Percentiles rank a stretch among this genome's conserved stretches.
Evolutionary conservation across 1,139 yeast species (phyloP).

Genomic region (Pichia sp.): DNA sequence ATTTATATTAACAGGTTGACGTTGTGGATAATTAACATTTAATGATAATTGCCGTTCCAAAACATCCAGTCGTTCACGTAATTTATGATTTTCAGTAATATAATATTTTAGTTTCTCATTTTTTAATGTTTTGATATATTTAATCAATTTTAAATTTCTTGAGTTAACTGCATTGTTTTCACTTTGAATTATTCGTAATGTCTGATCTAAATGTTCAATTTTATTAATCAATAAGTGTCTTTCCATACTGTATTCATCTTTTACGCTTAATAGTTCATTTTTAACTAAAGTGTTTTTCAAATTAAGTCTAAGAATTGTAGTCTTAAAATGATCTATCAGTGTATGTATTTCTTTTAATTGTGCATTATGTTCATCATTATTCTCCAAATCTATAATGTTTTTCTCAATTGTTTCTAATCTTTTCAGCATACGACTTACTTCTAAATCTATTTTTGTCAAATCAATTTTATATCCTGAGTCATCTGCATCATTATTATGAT

Average conservation of each 20-base stretch:
- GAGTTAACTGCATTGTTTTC: conserved; percentile 27
- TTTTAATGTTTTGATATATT: conserved; percentile 27
- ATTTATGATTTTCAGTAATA: conserved; percentile 24
- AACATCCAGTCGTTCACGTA: conserved; percentile 16
- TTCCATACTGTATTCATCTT: conserved; percentile 27
- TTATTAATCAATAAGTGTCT: conserved; percentile 23
- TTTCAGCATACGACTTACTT: background rate
- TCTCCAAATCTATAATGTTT: too few species aligned
- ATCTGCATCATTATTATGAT: background rate
- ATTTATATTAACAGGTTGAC: too few species aligned
- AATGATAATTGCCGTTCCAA: conserved; percentile 1
- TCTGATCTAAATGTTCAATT: conserved; percentile 24
- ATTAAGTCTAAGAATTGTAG: conserved; percentile 25
- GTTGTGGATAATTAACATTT: too few species aligned
- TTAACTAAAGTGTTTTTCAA: conserved; percentile 26
- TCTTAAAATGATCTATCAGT: conserved; percentile 15
- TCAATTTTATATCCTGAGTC: background rate
- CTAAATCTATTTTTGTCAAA: conserved; percentile 1
- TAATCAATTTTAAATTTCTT: conserved; percentile 28
- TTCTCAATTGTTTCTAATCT: conserved; percentile 1
- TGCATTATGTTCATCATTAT: too few species aligned
- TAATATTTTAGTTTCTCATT: conserved; percentile 24
- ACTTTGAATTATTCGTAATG: conserved; percentile 21
- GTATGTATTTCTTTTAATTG: background rate
- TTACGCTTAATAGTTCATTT: conserved; percentile 22